Conservation (phyloP, 768 basidiomycete species). For the Rubroboletus satanas region DNA sequence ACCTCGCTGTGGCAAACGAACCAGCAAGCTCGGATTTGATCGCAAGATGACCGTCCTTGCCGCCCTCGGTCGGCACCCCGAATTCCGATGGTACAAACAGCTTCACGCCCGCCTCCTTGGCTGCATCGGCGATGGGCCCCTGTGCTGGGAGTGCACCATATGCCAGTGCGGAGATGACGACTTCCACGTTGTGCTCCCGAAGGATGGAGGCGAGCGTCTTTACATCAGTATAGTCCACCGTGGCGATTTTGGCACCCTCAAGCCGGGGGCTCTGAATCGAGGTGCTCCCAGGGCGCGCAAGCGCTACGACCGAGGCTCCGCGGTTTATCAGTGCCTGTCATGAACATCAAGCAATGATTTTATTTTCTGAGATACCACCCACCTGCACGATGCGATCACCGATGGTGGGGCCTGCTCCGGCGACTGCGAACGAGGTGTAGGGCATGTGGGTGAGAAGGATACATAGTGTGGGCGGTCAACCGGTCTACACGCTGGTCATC, state of each 20-base stretch:
- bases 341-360: not conserved
- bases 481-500: not conserved
- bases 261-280: constrained; percentile 18
- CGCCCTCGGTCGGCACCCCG: constrained; percentile 34
- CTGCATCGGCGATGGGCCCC: constrained; percentile 31
- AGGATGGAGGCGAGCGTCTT: constrained; percentile 25
- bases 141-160: constrained; percentile 26
- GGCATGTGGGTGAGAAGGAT: constrained; percentile 15
- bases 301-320: constrained; percentile 25
- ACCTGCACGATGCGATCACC: constrained; percentile 33
- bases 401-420: constrained; percentile 35
- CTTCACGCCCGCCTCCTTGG: constrained; percentile 35
- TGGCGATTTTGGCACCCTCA: constrained; percentile 25
- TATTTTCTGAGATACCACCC: not conserved
- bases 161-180: constrained; percentile 34
- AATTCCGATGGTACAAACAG: constrained; percentile 40
- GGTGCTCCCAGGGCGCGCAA: constrained; percentile 22
- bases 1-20: not conserved
- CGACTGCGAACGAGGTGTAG: constrained; percentile 36
- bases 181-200: constrained; percentile 31
- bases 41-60: constrained; percentile 22
- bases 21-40: constrained; percentile 31
- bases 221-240: constrained; percentile 29
- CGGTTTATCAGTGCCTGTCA: constrained; percentile 20
- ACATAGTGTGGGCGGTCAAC: not conserved